Evolutionary conservation across 331 rosid genomes (phyloP), one percentile per base, ranked within the genome.

Genomic region (Quercus lobata): DNA sequence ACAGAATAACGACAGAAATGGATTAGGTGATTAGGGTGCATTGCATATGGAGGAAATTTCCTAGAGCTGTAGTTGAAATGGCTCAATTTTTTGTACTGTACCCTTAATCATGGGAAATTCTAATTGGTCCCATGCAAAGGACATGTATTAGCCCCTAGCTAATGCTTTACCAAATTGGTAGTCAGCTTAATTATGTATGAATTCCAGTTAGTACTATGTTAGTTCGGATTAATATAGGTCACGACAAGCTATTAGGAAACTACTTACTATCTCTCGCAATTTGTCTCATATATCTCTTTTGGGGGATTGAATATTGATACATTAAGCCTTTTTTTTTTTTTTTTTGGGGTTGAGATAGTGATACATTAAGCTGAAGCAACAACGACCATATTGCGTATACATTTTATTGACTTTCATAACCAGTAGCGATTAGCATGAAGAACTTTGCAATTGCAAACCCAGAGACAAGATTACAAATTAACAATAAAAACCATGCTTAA

Each of bases 381-480:
- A 57, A 68, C 68, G 49, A 78, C 30, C 72, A 81, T 70, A 56
- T 56, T 68, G 82, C 76, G 72, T 56, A 81, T 79, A 88, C 55
- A 85, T 73, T 72, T 88, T 77, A 83, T 78, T 83, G 53, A 53
- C 22, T n/a, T 54, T 76, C 41, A 35, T 82, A 74, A 35, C 18
- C 81, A 32, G 62, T 54, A 83, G 84, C 74, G 44, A 74, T n/a
- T n/a, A 80, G 71, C 85, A 84, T 65, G 57, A 66, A 21, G 58
- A 83, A 83, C 75, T 54, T 71, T 46, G 78, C 86, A 84, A 71
- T 76, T 46, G 78, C 86, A 84, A 71, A 73, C 72, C 78, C 69
- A 78, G 57, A 83, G 66, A 80, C 83, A 80, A 25, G 83, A 83
- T 63, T 25, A 34, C 37, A 76, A 73, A 76, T 58, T 52, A 73